Evolutionary conservation across 257 asterid species (phyloP).

Genomic region (Nyctanthes arbortristis): DNA sequence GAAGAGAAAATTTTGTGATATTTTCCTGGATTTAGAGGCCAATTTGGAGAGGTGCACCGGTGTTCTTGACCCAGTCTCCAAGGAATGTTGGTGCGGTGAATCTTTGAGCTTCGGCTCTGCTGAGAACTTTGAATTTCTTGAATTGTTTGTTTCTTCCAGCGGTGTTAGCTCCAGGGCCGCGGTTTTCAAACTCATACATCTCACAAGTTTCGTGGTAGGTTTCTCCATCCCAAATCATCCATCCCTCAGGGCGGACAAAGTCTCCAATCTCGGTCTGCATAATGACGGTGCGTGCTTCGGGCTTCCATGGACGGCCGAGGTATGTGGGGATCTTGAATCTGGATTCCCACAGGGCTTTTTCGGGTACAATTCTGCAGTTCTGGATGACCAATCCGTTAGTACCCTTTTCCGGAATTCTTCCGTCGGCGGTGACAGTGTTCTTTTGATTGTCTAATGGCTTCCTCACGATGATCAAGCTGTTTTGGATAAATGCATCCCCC

Average conservation of each 20-base stretch:
- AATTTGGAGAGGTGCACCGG: not conserved
- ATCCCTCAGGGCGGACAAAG: slow-evolving; percentile 61
- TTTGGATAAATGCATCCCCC: slow-evolving; percentile 61
- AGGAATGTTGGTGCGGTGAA: slow-evolving; percentile 8
- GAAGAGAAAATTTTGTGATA: too few species aligned
- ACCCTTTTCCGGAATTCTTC: slow-evolving; percentile 31
- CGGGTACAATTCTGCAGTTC: slow-evolving; percentile 63
- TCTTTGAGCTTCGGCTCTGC: slow-evolving; percentile 19
- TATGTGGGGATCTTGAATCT: slow-evolving; percentile 40
- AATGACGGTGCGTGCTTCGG: slow-evolving; percentile 38
- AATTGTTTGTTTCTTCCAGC: slow-evolving; percentile 22
- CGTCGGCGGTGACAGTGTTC: slow-evolving; percentile 74
- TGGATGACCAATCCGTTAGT: slow-evolving; percentile 62
- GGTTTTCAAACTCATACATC: slow-evolving; percentile 48
- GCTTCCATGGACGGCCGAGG: slow-evolving; percentile 66
- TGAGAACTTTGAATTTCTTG: slow-evolving; percentile 28
- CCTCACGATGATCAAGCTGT: slow-evolving; percentile 53
- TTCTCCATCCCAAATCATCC: slow-evolving; percentile 39
- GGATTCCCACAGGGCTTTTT: slow-evolving; percentile 18
- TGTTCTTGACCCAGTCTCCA: not conserved
- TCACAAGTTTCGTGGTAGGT: slow-evolving; percentile 26
- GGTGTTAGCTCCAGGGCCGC: slow-evolving; percentile 55
- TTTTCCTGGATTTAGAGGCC: not conserved
- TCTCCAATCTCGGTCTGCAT: slow-evolving; percentile 66
- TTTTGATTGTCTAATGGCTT: slow-evolving; percentile 38